phyloP scores from a whole-genome alignment of 179 eudicot species.

The Gypsophila paniculata region DNA sequence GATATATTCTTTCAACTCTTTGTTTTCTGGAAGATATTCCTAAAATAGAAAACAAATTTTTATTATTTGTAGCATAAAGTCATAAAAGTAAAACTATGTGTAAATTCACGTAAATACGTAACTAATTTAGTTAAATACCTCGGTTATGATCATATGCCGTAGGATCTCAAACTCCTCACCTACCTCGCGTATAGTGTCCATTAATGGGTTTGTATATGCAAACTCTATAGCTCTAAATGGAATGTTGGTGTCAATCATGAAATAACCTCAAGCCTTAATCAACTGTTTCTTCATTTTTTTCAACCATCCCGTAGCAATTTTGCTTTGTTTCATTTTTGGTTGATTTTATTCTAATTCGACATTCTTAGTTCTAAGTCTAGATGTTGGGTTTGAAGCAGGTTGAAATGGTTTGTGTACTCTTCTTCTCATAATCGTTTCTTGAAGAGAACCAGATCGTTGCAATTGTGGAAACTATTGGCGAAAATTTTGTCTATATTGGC shows the following conservation, averaged over 20 bases:
- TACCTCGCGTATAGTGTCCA: constrained; percentile 6
- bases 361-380: not conserved
- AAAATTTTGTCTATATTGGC: not conserved
- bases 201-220: not conserved
- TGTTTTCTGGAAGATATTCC: constrained; percentile 14
- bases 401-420: not conserved
- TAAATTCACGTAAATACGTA: no score
- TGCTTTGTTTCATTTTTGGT: not conserved
- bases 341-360: not conserved
- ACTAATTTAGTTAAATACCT: not conserved
- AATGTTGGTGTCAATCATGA: constrained; percentile 6
- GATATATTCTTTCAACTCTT: not conserved
- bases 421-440: not conserved
- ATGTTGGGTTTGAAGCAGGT: not conserved
- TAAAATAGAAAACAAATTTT: not conserved
- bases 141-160: constrained; percentile 2
- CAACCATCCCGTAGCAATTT: not conserved
- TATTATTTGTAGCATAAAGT: not conserved
- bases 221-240: constrained; percentile 12
- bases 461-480: not conserved
- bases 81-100: not conserved
- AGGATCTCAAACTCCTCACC: not conserved
- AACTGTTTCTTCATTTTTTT: not conserved
- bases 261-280: not conserved
- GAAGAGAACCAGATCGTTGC: not conserved